Evolutionary conservation across 208 protist species (phyloP).

Genomic region (Crithidia mellificae): DNA sequence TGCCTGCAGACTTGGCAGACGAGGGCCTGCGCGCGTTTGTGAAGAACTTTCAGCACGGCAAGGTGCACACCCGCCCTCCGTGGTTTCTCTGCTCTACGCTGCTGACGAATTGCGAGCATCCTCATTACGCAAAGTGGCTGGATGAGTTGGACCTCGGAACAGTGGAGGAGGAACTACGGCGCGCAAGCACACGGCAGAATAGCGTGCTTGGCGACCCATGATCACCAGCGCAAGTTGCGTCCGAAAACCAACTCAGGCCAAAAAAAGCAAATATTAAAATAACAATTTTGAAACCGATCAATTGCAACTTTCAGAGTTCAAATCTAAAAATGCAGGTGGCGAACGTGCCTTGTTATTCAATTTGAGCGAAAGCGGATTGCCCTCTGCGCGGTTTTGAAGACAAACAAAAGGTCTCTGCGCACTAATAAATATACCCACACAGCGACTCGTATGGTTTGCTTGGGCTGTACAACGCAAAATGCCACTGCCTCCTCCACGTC

Average conservation of each 20-base stretch:
- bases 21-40: slow-evolving; percentile 20
- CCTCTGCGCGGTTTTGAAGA: too few relatives aligned
- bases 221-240: neutral
- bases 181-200: slow-evolving; percentile 20
- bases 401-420: too few relatives aligned
- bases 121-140: slow-evolving; percentile 65
- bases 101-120: slow-evolving; percentile 77
- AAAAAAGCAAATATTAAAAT: slow-evolving; percentile 7
- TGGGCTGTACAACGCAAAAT: too few relatives aligned
- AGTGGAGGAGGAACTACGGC: slow-evolving; percentile 48
- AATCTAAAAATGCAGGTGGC: too few relatives aligned
- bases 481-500: too few relatives aligned
- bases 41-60: slow-evolving; percentile 28
- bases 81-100: slow-evolving; percentile 62
- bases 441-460: too few relatives aligned
- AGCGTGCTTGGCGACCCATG: slow-evolving; percentile 1
- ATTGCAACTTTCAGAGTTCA: too few relatives aligned
- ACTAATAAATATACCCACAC: too few relatives aligned
- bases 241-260: neutral
- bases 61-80: slow-evolving; percentile 70
- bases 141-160: slow-evolving; percentile 46
- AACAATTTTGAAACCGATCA: too few relatives aligned
- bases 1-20: neutral
- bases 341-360: too few relatives aligned
- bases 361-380: too few relatives aligned